These are phyloP conservation scores for Botrytis byssoidea DNA, from an alignment of 2,329 filamentous ascomycete species.

Conservation along the genomic window DNA sequence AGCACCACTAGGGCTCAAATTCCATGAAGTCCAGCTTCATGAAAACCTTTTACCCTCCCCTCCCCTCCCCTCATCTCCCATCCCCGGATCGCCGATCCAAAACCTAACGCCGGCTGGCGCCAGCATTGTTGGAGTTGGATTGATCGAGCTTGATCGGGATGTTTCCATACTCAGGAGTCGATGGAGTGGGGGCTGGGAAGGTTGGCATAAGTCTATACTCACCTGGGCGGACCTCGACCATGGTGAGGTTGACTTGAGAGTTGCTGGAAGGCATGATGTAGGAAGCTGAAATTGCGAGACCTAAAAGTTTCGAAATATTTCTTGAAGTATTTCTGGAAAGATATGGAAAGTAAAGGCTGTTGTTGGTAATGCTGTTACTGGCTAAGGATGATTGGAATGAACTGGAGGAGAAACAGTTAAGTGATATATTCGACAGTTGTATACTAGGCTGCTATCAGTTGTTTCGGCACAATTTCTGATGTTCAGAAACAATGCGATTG, in stretches of 20 bases:
- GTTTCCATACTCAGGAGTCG: neutral
- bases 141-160: neutral
- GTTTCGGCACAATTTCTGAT: neutral
- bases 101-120: neutral
- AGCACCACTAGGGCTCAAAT: neutral
- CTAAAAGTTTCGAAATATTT: neutral
- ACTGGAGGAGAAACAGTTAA: neutral
- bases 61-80: no score
- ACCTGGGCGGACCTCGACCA: neutral
- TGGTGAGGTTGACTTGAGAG: neutral
- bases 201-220: neutral
- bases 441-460: neutral
- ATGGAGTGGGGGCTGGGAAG: neutral
- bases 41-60: no score
- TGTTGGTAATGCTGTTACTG: neutral
- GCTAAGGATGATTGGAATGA: neutral
- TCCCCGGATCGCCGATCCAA: no score
- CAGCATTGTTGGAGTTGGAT: neutral
- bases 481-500: neutral
- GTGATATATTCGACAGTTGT: neutral
- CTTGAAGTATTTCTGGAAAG: neutral
- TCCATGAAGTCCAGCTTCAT: neutral
- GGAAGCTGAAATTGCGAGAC: neutral
- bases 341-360: neutral
- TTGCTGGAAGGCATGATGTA: neutral